phyloP scores from a whole-genome alignment of 805 yeast species.

The Isabelozyma pseudorhagii region DNA sequence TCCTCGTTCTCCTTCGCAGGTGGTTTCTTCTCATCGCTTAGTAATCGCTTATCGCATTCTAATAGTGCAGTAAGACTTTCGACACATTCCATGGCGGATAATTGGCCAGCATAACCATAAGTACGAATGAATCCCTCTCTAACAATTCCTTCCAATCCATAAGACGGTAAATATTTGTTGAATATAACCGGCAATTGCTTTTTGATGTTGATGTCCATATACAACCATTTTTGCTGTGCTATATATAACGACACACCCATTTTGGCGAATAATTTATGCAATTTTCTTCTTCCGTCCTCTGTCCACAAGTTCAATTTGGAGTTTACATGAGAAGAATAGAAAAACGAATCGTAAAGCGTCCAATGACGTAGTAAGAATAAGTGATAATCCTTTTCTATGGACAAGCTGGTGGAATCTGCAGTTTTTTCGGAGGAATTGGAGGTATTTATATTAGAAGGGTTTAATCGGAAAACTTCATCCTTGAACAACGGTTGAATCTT shows the following conservation, averaged over 20 bases:
- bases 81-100: slow-evolving; percentile 90
- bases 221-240: slow-evolving; percentile 92
- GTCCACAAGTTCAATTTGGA: slow-evolving; percentile 87
- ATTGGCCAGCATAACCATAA: slow-evolving; percentile 82
- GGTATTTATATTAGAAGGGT: slow-evolving; percentile 28
- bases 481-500: slow-evolving; percentile 67
- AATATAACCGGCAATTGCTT: slow-evolving; percentile 68
- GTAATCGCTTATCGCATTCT: slow-evolving; percentile 52
- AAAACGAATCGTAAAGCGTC: slow-evolving; percentile 86
- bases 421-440: slow-evolving; percentile 22
- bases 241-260: slow-evolving; percentile 91
- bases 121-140: slow-evolving; percentile 84
- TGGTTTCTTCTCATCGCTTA: slow-evolving; percentile 4
- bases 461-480: slow-evolving; percentile 79
- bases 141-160: slow-evolving; percentile 78
- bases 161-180: slow-evolving; percentile 63
- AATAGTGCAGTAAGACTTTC: slow-evolving; percentile 83
- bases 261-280: slow-evolving; percentile 89
- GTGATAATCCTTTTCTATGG: slow-evolving; percentile 79
- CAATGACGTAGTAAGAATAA: slow-evolving; percentile 87
- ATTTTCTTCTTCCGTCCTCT: slow-evolving; percentile 80
- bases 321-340: slow-evolving; percentile 86
- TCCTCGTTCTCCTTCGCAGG: slow-evolving; percentile 8
- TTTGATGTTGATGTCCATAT: slow-evolving; percentile 79
- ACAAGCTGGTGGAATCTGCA: slow-evolving; percentile 46